Conservation (phyloP, 805 yeast species). For the Blastobotrys parvus region DNA sequence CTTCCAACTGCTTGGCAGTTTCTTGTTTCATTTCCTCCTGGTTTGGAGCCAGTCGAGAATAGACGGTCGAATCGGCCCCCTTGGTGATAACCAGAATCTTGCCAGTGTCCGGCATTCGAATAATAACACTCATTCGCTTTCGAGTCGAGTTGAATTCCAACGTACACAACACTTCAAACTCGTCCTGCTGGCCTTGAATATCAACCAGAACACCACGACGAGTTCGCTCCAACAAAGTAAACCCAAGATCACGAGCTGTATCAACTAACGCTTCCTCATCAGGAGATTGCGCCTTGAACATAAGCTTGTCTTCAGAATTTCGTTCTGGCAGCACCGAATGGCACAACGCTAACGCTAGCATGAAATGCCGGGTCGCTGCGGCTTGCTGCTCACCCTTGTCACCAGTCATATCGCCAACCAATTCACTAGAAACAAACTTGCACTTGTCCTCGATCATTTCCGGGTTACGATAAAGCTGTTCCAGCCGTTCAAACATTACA, state of each 20-base stretch:
- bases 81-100: constrained; percentile 46
- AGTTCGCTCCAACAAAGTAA: constrained; percentile 47
- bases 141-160: constrained; percentile 64
- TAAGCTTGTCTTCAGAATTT: constrained; percentile 29
- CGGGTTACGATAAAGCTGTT: constrained; percentile 32
- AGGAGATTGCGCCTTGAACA: constrained; percentile 73
- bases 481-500: constrained; percentile 41
- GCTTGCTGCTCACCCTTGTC: constrained; percentile 35
- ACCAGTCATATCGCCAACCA: constrained; percentile 44
- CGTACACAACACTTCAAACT: constrained; percentile 44
- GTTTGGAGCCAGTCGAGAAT: constrained; percentile 33
- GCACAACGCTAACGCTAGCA: constrained; percentile 61
- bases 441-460: constrained; percentile 42
- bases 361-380: constrained; percentile 45
- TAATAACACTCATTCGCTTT: constrained; percentile 70
- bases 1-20: constrained; percentile 58
- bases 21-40: constrained; percentile 37
- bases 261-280: constrained; percentile 78
- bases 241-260: constrained; percentile 66
- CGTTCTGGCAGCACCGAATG: constrained; percentile 65
- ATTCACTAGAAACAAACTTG: constrained; percentile 54
- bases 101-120: constrained; percentile 36
- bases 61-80: constrained; percentile 74
- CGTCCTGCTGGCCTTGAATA: constrained; percentile 37
- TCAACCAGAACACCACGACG: constrained; percentile 39